Conservation (phyloP, 352 stramenopile genomes). For the Peronosclerospora sorghi region DNA sequence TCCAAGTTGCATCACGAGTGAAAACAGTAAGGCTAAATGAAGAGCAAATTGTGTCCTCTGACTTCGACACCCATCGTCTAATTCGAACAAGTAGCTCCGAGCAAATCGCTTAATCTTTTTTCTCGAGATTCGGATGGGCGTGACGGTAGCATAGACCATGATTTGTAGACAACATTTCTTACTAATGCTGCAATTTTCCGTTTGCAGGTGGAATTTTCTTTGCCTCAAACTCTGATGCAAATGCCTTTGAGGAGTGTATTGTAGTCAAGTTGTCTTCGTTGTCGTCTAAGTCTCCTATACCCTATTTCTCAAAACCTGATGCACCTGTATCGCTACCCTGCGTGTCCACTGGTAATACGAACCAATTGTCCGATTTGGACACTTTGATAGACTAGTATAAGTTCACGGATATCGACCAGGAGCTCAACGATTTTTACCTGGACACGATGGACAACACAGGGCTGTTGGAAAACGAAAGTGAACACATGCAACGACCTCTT, state of each 20-base stretch:
- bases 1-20: conserved; percentile 9
- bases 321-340: too few species aligned
- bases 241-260: conserved; percentile 50
- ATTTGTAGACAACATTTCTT: too few species aligned
- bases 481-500: too few species aligned
- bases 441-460: too few species aligned
- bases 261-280: conserved; percentile 17
- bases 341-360: too few species aligned
- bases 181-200: conserved; percentile 10
- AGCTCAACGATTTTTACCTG: too few species aligned
- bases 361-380: too few species aligned
- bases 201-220: conserved; percentile 16
- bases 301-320: conserved; percentile 1
- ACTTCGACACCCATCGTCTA: conserved; percentile 40
- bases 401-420: too few species aligned
- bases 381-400: too few species aligned
- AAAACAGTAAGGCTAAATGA: conserved; percentile 7
- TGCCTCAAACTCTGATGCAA: conserved; percentile 14
- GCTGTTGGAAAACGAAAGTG: too few species aligned
- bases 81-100: conserved; percentile 76
- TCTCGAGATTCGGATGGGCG: conserved; percentile 36
- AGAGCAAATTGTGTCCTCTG: conserved; percentile 6
- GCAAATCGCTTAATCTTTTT: conserved; percentile 68
- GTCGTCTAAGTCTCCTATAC: conserved; percentile 9
- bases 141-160: conserved; percentile 5